Percentiles rank a stretch among this genome's conserved stretches.
Evolutionary conservation across 129 eudicot genomes (phyloP).

Genomic region (Arctium minus): DNA sequence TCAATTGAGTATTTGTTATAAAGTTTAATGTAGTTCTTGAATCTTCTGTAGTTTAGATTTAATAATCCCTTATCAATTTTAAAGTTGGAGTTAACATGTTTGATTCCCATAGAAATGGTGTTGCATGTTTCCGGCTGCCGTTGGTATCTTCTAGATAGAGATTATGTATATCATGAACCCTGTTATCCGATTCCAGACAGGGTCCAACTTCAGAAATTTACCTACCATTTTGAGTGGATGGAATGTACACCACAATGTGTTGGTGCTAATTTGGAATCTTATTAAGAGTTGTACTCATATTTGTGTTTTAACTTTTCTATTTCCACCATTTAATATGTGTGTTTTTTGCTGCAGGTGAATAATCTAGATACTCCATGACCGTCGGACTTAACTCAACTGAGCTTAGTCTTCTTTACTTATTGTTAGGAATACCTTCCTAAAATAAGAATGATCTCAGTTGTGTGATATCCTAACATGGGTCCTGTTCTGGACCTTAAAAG

Average conservation of each 20-base stretch:
- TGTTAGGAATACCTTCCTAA: neutral
- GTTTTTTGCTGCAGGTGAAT: conserved; percentile 18
- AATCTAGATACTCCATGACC: conserved; percentile 2
- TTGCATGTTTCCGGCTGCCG: neutral
- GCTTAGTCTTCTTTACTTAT: conserved; percentile 2
- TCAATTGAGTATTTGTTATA: neutral
- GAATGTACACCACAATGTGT: neutral
- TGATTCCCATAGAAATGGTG: neutral
- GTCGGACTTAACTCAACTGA: neutral
- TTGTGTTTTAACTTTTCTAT: neutral
- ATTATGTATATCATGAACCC: no score
- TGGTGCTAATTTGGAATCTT: conserved; percentile 5
- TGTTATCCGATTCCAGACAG: no score
- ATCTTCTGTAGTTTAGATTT: neutral
- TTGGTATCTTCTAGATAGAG: neutral
- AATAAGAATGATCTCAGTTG: conserved; percentile 13
- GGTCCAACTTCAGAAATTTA: neutral
- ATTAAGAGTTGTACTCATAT: neutral
- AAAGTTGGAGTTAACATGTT: neutral
- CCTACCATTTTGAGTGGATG: neutral
- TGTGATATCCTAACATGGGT: conserved; percentile 26
- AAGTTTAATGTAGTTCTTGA: neutral
- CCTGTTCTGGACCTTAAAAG: conserved; percentile 39
- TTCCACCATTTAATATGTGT: neutral
- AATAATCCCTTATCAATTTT: neutral